Conservation (phyloP, 2,329 filamentous ascomycete genomes). For the Phaeosphaeriaceae sp. region DNA sequence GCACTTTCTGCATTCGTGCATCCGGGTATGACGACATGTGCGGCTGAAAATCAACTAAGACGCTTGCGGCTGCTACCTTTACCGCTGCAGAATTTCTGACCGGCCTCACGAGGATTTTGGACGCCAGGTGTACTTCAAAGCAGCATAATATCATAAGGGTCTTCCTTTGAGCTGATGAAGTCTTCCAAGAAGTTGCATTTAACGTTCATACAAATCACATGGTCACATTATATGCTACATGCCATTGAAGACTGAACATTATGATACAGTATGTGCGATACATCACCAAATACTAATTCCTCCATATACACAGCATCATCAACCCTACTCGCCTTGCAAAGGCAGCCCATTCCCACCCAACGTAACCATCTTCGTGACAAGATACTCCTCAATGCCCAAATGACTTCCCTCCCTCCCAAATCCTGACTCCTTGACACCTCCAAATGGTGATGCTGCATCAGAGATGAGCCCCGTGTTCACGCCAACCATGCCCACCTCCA, state of each 20-base stretch:
- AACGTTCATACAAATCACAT: too few species aligned
- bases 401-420: conserved; percentile 60
- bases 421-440: conserved; percentile 58
- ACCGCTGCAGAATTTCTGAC: too few species aligned
- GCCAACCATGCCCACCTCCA: conserved; percentile 88
- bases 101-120: too few species aligned
- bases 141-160: too few species aligned
- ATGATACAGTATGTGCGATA: too few species aligned
- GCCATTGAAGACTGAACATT: too few species aligned
- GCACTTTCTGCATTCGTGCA: conserved; percentile 1
- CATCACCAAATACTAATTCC: too few species aligned
- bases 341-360: conserved; percentile 68
- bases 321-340: conserved; percentile 53
- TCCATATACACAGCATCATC: not conserved
- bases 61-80: not conserved
- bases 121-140: too few species aligned
- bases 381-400: conserved; percentile 59
- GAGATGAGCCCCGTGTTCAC: conserved; percentile 60
- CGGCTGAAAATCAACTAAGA: conserved; percentile 2
- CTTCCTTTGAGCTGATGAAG: too few species aligned
- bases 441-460: conserved; percentile 57
- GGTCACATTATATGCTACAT: too few species aligned
- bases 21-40: conserved; percentile 4
- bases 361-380: conserved; percentile 56
- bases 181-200: too few species aligned